Base-by-base conservation (phyloP, 768 basidiomycete genomes). In the Lentinus brumalis region DNA sequence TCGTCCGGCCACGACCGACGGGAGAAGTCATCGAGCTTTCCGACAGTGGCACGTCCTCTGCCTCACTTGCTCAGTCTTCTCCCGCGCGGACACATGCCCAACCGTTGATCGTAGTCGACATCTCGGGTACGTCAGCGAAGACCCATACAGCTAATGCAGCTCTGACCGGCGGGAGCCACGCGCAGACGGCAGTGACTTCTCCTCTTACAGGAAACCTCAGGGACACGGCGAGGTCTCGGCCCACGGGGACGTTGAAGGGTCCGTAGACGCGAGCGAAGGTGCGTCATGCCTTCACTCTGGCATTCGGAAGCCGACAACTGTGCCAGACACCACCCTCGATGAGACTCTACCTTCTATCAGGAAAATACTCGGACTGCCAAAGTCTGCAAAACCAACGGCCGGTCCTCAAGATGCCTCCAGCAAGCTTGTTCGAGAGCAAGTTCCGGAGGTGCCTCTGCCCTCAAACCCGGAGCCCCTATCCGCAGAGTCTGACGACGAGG, bases 401-500 rank as follows among this genome's bases (percentile, higher is more conserved):
- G 6, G 4, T 4, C 3, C 26, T 6, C 26, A 18, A 29, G 26
- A 29, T 14, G 2, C 14, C 29, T 7, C 10, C 21, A 6, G 5
- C 46, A 49, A 49, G 26, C 6, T 14, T 15, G 29, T 21, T 5
- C 5, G 11, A n/a, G 18, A 49, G 18, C 5, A 39, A 14, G 6
- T 21, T 8, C 55, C 40, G 11, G 41, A 12, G 18, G 21, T 4
- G n/a, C 26, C 5, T 16, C 26, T 11, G 18, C 51, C 21, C 44
- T 35, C 35, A 11, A 35, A 35, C 35, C 5, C 21, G 26, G 21
- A 12, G 10, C 46, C 56, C 40, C 57, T 29, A 26, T 58, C 57
- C 18, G 47, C 41, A 18, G 59, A 67, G 26, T 70, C 64, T 15
- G 72, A 70, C 38, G 68, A 68, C 6, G 75, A 75, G 42, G 69